Evolutionary conservation across 208 protist genomes (phyloP), one percentile per base, ranked within the genome.

Genomic region (Leishmania lainsoni): DNA sequence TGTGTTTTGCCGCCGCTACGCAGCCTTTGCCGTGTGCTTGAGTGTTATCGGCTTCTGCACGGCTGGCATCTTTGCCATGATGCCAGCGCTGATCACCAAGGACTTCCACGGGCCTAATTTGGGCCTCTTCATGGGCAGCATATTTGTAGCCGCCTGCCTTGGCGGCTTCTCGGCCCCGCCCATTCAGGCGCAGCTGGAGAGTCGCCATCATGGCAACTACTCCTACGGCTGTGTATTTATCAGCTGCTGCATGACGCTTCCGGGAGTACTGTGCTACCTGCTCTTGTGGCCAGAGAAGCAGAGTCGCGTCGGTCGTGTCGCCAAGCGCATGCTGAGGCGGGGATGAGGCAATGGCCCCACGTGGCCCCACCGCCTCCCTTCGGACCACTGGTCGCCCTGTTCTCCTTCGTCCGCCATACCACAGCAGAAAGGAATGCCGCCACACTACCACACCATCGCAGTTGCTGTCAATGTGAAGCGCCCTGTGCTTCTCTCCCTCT

Each of bases 51-150:
- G 93, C 42, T 95, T 96, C 83, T 95, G 93, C 86, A 94, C 90
- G 39, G 93, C 93, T 0, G 93, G 93, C 52, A 90, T 96, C 35
- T 96, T 96, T 75, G 91, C 93, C 39, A 86, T 95, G 68, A 95
- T 96, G 93, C 91, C 91, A 17, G 88, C 91, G 0, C 85, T 96
- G 29, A 94, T 95, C 78, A 89, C 87, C 16, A 82, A 86, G 52
- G 83, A 80, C 75, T 89, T 96, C 54, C 87, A 95, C 76, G 93
- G 93, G 10, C 93, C 93, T 26, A 96, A 96, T 80, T 76, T 95
- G 32, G 93, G 93, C 68, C 91, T 94, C 75, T 91, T 93, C 86
- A 94, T 96, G 87, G 90, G 89, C 54, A 82, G 81, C 72, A 84
- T 95, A 12, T 95, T 96, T 58, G 90, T 94, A 12, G 91, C 91